Percentiles rank a stretch among this genome's conserved stretches.
These are phyloP conservation scores for Xylaria nigripes DNA, from an alignment of 495 filamentous ascomycete genomes.

Conservation along the genomic window DNA sequence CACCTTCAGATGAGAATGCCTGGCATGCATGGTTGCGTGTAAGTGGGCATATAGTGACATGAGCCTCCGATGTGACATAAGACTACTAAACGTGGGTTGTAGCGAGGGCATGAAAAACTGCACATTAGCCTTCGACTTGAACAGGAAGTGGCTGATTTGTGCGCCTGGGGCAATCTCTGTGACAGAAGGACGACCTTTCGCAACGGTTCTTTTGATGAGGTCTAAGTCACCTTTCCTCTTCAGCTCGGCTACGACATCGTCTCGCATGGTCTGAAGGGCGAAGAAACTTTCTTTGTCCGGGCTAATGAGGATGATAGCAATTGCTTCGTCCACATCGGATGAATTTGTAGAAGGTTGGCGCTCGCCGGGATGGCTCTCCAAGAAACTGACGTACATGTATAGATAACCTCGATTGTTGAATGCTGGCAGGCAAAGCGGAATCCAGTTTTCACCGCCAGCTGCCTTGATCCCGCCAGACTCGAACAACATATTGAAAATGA, in stretches of 20 bases:
- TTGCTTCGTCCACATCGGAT: slow-evolving; percentile 54
- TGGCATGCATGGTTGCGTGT: slow-evolving; percentile 74
- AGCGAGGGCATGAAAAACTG: slow-evolving; percentile 90
- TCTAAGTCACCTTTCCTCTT: slow-evolving; percentile 67
- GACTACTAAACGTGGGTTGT: slow-evolving; percentile 57
- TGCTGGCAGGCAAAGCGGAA: slow-evolving; percentile 88
- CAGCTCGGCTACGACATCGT: slow-evolving; percentile 67
- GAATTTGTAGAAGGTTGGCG: slow-evolving; percentile 13
- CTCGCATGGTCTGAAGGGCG: slow-evolving; percentile 75
- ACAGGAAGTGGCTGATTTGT: slow-evolving; percentile 81
- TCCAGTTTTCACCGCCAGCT: slow-evolving; percentile 94
- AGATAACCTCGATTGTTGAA: slow-evolving; percentile 98
- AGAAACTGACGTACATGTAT: slow-evolving; percentile 98
- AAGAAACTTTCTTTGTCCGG: slow-evolving; percentile 89
- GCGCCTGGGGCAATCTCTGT: slow-evolving; percentile 73
- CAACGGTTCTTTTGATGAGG: slow-evolving; percentile 63
- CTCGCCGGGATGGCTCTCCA: slow-evolving; percentile 38
- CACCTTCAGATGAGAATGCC: slow-evolving; percentile 74
- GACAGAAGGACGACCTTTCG: slow-evolving; percentile 55
- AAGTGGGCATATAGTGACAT: slow-evolving; percentile 78
- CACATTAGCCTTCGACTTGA: slow-evolving; percentile 87
- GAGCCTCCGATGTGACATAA: slow-evolving; percentile 62
- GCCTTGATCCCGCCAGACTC: slow-evolving; percentile 78
- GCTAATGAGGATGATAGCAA: slow-evolving; percentile 89
- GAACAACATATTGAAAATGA: slow-evolving; percentile 99